A percentile compares a stretch with the other conserved stretches of the same genome.
Conservation (phyloP, 345 rosid species). For the Lepidium aucheri region DNA sequence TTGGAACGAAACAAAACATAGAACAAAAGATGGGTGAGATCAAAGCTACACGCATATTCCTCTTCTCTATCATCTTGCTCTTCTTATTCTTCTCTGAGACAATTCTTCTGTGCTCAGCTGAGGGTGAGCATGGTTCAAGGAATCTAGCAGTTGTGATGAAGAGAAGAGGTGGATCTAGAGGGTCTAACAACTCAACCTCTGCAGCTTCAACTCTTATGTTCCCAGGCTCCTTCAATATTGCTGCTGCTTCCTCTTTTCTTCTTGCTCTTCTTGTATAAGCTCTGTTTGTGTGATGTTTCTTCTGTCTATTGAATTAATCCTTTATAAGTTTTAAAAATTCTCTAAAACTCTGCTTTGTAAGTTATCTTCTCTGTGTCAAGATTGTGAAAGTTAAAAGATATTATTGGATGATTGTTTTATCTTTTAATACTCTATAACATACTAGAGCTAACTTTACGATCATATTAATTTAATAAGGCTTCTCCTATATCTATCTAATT, state of each 20-base stretch:
- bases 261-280: slow-evolving; percentile 5
- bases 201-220: slow-evolving; percentile 7
- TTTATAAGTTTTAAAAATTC: not conserved
- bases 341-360: not conserved
- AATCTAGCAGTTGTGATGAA: slow-evolving; percentile 18
- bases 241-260: slow-evolving; percentile 18
- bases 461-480: no score
- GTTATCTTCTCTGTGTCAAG: not conserved
- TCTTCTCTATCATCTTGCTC: slow-evolving; percentile 11
- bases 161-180: not conserved
- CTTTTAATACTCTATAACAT: no score
- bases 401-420: not conserved
- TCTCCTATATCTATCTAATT: no score
- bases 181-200: not conserved
- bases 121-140: slow-evolving; percentile 12
- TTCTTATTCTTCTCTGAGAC: slow-evolving; percentile 16
- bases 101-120: slow-evolving; percentile 13
- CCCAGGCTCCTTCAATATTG: slow-evolving; percentile 3
- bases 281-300: not conserved
- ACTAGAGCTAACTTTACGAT: no score
- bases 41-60: slow-evolving; percentile 11
- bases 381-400: not conserved
- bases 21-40: slow-evolving; percentile 5
- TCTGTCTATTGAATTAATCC: not conserved
- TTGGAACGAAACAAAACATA: no score